A percentile compares a stretch with the other conserved stretches of the same genome.
These are phyloP conservation scores for Raffaelea deltoideospora DNA, from an alignment of 2,329 filamentous ascomycete genomes.

Conservation along the genomic window DNA sequence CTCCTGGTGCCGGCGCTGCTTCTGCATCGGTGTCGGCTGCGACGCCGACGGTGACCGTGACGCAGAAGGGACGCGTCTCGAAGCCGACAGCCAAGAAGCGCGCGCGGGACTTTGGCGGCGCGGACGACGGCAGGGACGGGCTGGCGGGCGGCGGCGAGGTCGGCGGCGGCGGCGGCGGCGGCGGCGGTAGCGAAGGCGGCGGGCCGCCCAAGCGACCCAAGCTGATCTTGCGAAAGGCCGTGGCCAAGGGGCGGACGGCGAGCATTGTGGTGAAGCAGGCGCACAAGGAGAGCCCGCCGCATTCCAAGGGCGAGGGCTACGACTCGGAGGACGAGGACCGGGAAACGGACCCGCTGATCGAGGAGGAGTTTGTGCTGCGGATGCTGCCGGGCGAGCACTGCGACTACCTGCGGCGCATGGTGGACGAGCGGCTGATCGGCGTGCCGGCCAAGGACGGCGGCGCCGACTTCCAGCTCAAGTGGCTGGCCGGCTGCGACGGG, in stretches of 20 bases:
- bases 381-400: slow-evolving; percentile 78
- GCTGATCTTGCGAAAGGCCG: slow-evolving; percentile 25
- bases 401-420: slow-evolving; percentile 63
- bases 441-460: slow-evolving; percentile 46
- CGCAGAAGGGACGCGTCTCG: slow-evolving; percentile 43
- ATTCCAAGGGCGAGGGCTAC: slow-evolving; percentile 75
- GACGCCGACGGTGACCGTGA: slow-evolving; percentile 22
- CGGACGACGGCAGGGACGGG: no score
- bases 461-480: slow-evolving; percentile 66
- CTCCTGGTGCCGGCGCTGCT: no score
- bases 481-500: slow-evolving; percentile 52
- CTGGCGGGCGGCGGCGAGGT: no score
- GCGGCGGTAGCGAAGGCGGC: slow-evolving; percentile 10
- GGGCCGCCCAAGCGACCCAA: slow-evolving; percentile 36
- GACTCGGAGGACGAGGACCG: slow-evolving; percentile 90
- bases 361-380: slow-evolving; percentile 78
- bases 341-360: slow-evolving; percentile 74
- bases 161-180: slow-evolving; percentile 1
- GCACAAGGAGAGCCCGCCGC: slow-evolving; percentile 41
- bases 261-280: slow-evolving; percentile 25
- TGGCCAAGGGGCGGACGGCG: slow-evolving; percentile 29
- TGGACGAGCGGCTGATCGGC: slow-evolving; percentile 66
- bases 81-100: slow-evolving; percentile 51
- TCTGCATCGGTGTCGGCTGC: no score
- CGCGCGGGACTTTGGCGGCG: slow-evolving; percentile 32